Conservation (phyloP, 1,139 yeast species). For the Yamadazyma kanchanaburiensis region DNA sequence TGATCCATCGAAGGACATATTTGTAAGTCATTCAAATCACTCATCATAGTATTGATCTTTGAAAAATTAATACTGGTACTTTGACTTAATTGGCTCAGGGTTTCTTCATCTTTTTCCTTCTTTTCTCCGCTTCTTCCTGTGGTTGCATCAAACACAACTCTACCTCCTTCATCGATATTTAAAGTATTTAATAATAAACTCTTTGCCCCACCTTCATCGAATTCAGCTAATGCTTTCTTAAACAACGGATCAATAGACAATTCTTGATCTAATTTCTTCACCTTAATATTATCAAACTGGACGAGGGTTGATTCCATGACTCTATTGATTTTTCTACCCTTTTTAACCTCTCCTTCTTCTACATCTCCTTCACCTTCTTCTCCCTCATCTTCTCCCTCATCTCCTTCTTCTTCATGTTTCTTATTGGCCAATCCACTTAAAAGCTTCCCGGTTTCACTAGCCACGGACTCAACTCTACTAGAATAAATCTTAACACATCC, state of each 20-base stretch:
- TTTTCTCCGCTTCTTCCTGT: conserved; percentile 22
- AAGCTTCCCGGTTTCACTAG: conserved; percentile 83
- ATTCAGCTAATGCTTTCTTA: conserved; percentile 84
- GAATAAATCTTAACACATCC: conserved; percentile 42
- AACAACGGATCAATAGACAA: conserved; percentile 83
- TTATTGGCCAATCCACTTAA: conserved; percentile 64
- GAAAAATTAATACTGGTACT: conserved; percentile 10
- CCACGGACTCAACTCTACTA: conserved; percentile 83
- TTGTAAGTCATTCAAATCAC: conserved; percentile 36
- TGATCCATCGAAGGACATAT: conserved; percentile 65
- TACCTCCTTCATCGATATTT: conserved; percentile 51
- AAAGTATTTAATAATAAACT: conserved; percentile 75
- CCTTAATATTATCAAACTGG: conserved; percentile 56
- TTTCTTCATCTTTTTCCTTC: conserved; percentile 9
- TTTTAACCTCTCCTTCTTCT: conserved; percentile 16
- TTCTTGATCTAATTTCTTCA: conserved; percentile 74
- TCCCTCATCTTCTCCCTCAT: conserved; percentile 16
- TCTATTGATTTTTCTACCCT: conserved; percentile 33
- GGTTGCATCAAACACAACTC: conserved; percentile 63
- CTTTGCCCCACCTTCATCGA: conserved; percentile 94
- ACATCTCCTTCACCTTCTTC: conserved; percentile 12
- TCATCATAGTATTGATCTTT: conserved; percentile 18
- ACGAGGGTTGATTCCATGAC: conserved; percentile 44
- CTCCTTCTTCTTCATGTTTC: conserved; percentile 15
- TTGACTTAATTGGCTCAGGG: conserved; percentile 6